Conservation (phyloP, 306 rosid species). For the Acacia melanoxylon region DNA sequence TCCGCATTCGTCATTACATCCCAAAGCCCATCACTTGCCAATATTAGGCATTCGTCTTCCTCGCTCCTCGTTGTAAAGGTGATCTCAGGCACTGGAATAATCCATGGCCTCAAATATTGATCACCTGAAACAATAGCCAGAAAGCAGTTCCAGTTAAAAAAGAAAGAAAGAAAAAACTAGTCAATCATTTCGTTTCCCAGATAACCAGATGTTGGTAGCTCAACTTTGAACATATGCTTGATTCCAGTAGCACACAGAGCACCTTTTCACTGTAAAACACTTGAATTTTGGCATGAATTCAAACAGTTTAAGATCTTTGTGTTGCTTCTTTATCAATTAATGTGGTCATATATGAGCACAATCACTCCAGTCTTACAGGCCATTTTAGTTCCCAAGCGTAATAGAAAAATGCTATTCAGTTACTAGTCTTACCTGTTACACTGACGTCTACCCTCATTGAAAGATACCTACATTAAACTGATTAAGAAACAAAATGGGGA, state of each 20-base stretch:
- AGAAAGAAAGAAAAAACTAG: neutral
- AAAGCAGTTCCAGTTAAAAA: neutral
- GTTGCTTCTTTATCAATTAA: no score
- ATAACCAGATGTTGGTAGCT: slow-evolving; percentile 33
- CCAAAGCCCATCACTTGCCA: slow-evolving; percentile 75
- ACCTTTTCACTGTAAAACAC: neutral
- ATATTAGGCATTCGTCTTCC: slow-evolving; percentile 59
- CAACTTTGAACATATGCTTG: neutral
- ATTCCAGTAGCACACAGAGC: neutral
- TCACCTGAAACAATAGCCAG: slow-evolving; percentile 48
- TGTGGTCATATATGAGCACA: neutral
- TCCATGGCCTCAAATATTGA: slow-evolving; percentile 63
- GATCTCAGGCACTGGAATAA: slow-evolving; percentile 66
- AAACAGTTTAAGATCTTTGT: neutral
- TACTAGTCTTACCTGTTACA: neutral
- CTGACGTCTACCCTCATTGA: neutral
- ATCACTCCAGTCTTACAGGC: neutral
- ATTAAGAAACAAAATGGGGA: neutral
- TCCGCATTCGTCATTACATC: slow-evolving; percentile 69
- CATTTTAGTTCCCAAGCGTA: neutral
- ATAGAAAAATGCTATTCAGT: neutral
- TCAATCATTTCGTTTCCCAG: neutral
- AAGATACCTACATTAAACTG: neutral
- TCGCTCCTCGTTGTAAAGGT: slow-evolving; percentile 50
- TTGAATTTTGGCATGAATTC: neutral